A percentile compares a stretch with the other conserved stretches of the same genome.
Conservation (phyloP, 2,329 filamentous ascomycete genomes). For the Pseudogymnoascus sp. region DNA sequence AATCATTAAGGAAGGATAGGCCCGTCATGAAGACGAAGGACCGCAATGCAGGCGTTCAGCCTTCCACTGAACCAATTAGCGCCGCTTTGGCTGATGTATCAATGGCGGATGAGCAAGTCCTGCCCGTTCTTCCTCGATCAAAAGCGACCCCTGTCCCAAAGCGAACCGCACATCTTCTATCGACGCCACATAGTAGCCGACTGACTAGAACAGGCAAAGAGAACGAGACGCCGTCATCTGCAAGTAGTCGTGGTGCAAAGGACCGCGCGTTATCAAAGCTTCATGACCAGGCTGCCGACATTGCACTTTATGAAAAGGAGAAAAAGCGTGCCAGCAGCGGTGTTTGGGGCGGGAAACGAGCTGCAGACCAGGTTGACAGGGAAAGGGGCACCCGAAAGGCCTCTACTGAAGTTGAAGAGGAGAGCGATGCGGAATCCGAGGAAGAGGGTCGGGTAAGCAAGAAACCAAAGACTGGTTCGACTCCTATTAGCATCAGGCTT, state of each 20-base stretch:
- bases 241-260: conserved; percentile 79
- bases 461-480: conserved; percentile 51
- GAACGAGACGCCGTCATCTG: conserved; percentile 71
- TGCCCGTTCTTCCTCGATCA: neutral
- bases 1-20: conserved; percentile 32
- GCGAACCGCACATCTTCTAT: conserved; percentile 11
- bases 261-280: conserved; percentile 70
- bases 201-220: conserved; percentile 61
- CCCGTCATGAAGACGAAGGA: conserved; percentile 38
- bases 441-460: conserved; percentile 47
- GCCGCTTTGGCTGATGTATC: neutral
- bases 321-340: conserved; percentile 60
- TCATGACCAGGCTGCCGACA: conserved; percentile 71
- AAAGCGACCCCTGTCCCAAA: neutral
- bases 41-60: conserved; percentile 20
- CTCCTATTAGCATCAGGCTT: conserved; percentile 64
- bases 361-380: conserved; percentile 49
- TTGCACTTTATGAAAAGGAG: conserved; percentile 87
- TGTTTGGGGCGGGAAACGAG: conserved; percentile 55
- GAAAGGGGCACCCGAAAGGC: conserved; percentile 28
- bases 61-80: neutral
- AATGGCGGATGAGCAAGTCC: neutral
- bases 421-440: conserved; percentile 41
- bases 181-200: conserved; percentile 46
- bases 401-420: conserved; percentile 33